Percentiles rank a stretch among this genome's conserved stretches.
These are phyloP conservation scores for Wickerhamomyces chaumierensis DNA, from an alignment of 805 yeast genomes.

Conservation along the genomic window DNA sequence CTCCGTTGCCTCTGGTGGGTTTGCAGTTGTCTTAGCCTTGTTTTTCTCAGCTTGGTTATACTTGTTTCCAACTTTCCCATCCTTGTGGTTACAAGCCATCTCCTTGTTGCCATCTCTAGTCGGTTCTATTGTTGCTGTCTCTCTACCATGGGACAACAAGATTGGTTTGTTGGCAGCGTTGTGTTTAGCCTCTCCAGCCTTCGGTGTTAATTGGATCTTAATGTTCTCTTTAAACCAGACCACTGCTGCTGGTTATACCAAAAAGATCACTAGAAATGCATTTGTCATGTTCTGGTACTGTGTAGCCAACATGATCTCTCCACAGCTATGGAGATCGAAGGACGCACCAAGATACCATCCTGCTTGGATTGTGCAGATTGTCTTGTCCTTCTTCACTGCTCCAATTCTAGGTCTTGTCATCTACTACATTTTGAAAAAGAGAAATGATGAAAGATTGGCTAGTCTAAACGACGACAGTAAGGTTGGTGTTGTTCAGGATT, in stretches of 20 bases:
- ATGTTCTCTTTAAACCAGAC: conserved; percentile 25
- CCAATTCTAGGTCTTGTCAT: conserved; percentile 33
- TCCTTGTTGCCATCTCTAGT: conserved; percentile 28
- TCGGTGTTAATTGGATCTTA: conserved; percentile 30
- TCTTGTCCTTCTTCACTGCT: conserved; percentile 35
- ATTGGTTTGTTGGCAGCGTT: conserved; percentile 36
- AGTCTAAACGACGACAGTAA: conserved; percentile 9
- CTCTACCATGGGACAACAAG: conserved; percentile 33
- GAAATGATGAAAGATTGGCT: conserved; percentile 31
- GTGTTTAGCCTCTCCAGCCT: conserved; percentile 33
- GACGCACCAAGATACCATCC: conserved; percentile 34
- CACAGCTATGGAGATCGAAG: conserved; percentile 41
- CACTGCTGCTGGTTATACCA: conserved; percentile 37
- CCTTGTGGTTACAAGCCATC: conserved; percentile 22
- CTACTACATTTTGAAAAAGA: conserved; percentile 30
- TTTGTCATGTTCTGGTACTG: conserved; percentile 34
- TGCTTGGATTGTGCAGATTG: conserved; percentile 47
- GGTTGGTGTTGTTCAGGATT: conserved; percentile 21
- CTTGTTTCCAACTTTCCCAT: conserved; percentile 25
- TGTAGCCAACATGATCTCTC: conserved; percentile 40
- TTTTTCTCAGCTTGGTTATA: conserved; percentile 25
- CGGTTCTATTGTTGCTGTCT: conserved; percentile 33
- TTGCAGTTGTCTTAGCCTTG: conserved; percentile 29
- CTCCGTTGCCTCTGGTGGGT: conserved; percentile 43
- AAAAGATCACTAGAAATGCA: conserved; percentile 35